These are phyloP conservation scores for Fusarium proliferatum DNA, from an alignment of 2,329 filamentous ascomycete species.

Conservation along the genomic window DNA sequence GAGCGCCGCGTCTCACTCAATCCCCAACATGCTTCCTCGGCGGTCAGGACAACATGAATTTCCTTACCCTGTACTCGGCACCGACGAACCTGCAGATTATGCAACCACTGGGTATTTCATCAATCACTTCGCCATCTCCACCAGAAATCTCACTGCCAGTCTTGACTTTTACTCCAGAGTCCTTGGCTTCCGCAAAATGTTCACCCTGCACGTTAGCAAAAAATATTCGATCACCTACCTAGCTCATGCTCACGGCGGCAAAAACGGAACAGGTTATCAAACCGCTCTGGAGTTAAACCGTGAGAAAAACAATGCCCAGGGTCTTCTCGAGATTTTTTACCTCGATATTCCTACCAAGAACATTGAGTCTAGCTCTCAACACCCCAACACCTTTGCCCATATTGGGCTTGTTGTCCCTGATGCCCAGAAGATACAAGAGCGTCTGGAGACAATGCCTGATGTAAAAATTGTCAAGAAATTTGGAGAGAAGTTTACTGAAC, in stretches of 20 bases:
- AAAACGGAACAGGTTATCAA: constrained; percentile 4
- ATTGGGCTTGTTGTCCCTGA: constrained; percentile 8
- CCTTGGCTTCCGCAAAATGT: constrained; percentile 1
- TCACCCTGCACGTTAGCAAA: background rate
- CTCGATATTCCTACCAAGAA: background rate
- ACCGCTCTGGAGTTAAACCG: constrained; percentile 1
- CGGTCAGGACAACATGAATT: background rate
- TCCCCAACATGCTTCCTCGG: background rate
- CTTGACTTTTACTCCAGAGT: constrained; percentile 6
- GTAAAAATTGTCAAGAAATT: background rate
- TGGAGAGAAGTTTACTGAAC: background rate
- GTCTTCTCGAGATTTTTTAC: background rate
- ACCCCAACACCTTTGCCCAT: background rate
- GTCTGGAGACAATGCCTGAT: background rate
- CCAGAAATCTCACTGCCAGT: constrained; percentile 1
- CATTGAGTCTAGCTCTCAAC: background rate
- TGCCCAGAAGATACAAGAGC: background rate
- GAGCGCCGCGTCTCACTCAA: background rate
- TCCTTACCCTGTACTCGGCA: background rate
- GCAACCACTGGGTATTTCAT: background rate
- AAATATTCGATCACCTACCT: background rate
- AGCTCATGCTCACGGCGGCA: background rate
- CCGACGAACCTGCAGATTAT: background rate
- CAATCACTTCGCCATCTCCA: constrained; percentile 4
- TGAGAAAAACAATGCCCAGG: constrained; percentile 8